Evolutionary conservation across 2,329 filamentous ascomycete genomes (phyloP), one percentile per base, ranked within the genome.

Genomic region (Ploettnerulaceae sp.): DNA sequence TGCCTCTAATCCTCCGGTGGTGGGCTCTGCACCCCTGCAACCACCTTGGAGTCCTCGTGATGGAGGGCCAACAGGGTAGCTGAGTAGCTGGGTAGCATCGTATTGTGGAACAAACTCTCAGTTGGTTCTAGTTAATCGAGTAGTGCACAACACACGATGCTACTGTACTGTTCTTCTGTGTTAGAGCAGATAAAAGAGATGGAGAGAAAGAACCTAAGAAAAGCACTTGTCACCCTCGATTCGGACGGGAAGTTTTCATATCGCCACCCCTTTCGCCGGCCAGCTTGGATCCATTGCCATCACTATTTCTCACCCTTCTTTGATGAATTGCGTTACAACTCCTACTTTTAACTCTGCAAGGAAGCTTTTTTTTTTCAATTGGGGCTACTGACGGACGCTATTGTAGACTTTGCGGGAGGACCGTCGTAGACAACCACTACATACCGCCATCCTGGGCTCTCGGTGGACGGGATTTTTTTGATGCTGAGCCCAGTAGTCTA

Each of bases 21-120:
- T n/a, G n/a, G n/a, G n/a, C 28, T 35, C 34, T 15, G 24, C 20
- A 12, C 26, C 20, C 18, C 32, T 7, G 15, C 28, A 24, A 17
- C 17, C 31, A 47, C 36, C 17, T 31, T 24, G 29, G 38, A 25
- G 43, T 31, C 50, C 50, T 41, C 47, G 43, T 49, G 44, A 40
- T 41, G 28, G 44, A 20, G 24, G 26, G 31, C 25, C 26, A 35
- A 28, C 26, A 38, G 42, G 18, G 32, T n/a, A n/a, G n/a, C n/a
- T n/a, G n/a, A n/a, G n/a, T n/a, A 34, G 34, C n/a, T 36, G 24
- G 25, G 25, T 29, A 34, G 18, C 31, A 18, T 34, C 15, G 8
- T 18, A 29, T 40, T 21, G 25, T 40, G 37, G 36, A 39, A 28
- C 36, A n/a, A 28, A 26, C 33, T 21, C 5, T 14, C 18, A 36